phyloP scores from a whole-genome alignment of 345 rosid species.

The Ceriops decandra region DNA sequence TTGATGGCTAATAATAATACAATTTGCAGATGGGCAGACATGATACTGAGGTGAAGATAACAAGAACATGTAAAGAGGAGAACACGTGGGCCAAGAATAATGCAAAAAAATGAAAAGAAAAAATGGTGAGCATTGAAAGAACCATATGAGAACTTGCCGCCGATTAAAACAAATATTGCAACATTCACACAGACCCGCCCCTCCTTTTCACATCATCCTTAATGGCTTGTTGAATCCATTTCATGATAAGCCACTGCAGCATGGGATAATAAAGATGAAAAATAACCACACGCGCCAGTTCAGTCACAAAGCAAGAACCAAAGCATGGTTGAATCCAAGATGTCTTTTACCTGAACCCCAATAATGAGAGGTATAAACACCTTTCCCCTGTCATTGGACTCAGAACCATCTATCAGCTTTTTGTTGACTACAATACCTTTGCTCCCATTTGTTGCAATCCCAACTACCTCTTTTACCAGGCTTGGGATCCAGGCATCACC shows the following conservation, averaged over 20 bases:
- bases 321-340: background rate
- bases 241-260: constrained; percentile 58
- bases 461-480: constrained; percentile 56
- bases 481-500: constrained; percentile 69
- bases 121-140: background rate
- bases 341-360: constrained; percentile 52
- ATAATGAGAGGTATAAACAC: constrained; percentile 52
- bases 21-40: background rate
- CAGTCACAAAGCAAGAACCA: constrained; percentile 7
- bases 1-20: background rate
- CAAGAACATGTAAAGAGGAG: background rate
- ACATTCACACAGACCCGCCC: constrained; percentile 41
- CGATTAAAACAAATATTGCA: background rate
- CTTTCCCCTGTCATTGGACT: constrained; percentile 62
- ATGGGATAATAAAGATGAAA: background rate
- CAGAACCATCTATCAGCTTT: constrained; percentile 72
- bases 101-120: background rate
- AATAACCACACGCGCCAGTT: background rate
- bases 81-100: background rate
- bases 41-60: background rate
- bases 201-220: constrained; percentile 45
- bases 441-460: constrained; percentile 54
- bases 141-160: constrained; percentile 3
- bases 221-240: constrained; percentile 59
- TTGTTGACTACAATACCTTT: constrained; percentile 54